These are phyloP conservation scores for Rugonectria rugulosa DNA, from an alignment of 2,329 filamentous ascomycete genomes.

Conservation along the genomic window DNA sequence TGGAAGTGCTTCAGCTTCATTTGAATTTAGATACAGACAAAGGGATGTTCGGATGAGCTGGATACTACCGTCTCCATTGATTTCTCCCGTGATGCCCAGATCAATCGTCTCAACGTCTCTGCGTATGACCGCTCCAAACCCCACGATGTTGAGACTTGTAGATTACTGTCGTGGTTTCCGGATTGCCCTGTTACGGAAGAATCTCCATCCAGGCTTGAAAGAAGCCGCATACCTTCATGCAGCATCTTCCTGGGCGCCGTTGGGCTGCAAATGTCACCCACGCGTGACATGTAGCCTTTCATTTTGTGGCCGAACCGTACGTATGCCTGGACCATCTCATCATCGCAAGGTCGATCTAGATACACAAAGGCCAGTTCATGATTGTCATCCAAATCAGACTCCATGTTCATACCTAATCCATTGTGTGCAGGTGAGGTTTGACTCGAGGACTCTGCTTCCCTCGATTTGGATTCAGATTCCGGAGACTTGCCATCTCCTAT, in stretches of 20 bases:
- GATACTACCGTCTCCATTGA: no score
- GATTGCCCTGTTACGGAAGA: background rate
- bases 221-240: slow-evolving; percentile 23
- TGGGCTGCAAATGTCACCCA: slow-evolving; percentile 24
- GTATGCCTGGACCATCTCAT: slow-evolving; percentile 30
- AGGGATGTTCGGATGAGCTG: no score
- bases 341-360: slow-evolving; percentile 29
- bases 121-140: no score
- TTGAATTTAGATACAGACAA: no score
- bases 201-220: background rate
- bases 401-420: no score
- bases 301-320: slow-evolving; percentile 30
- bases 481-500: background rate
- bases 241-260: slow-evolving; percentile 23
- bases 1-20: no score
- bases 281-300: slow-evolving; percentile 17
- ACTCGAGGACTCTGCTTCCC: no score
- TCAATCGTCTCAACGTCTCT: no score
- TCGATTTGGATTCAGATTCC: no score
- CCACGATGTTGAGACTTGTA: background rate
- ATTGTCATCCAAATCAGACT: slow-evolving; percentile 3
- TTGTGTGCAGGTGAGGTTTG: no score
- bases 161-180: background rate
- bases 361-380: slow-evolving; percentile 26
- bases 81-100: no score